These are phyloP conservation scores for Onygena corvina DNA, from an alignment of 2,329 filamentous ascomycete species.

Conservation along the genomic window DNA sequence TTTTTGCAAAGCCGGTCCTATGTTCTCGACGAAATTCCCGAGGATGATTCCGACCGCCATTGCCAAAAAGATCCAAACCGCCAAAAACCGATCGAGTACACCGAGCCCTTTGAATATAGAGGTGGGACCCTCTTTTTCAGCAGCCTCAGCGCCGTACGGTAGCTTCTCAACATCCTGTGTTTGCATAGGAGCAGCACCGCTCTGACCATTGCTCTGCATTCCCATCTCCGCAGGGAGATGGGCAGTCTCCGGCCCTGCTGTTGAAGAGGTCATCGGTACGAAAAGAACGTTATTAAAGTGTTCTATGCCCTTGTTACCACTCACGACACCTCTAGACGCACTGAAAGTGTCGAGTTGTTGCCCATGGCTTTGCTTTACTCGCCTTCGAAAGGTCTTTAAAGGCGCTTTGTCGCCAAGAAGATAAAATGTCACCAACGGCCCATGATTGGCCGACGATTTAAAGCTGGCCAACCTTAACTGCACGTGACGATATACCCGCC, in stretches of 20 bases:
- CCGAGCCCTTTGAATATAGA: constrained; percentile 39
- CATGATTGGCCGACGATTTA: not conserved
- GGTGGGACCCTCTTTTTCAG: not conserved
- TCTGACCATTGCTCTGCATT: not conserved
- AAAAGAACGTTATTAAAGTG: no score
- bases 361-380: not conserved
- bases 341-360: not conserved
- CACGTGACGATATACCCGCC: no score
- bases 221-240: not conserved
- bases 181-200: not conserved
- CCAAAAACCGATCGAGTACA: constrained; percentile 52
- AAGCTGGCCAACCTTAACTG: no score
- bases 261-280: not conserved
- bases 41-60: constrained; percentile 65
- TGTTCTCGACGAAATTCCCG: constrained; percentile 59
- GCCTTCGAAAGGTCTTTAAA: no score
- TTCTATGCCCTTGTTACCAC: no score
- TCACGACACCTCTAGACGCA: no score
- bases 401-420: not conserved
- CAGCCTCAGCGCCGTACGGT: not conserved
- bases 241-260: not conserved
- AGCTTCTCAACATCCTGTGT: not conserved
- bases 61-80: constrained; percentile 63
- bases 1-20: constrained; percentile 51
- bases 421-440: not conserved